phyloP scores from a whole-genome alignment of 192 early-diverging fungal genomes.

The Spizellomyces sp. region DNA sequence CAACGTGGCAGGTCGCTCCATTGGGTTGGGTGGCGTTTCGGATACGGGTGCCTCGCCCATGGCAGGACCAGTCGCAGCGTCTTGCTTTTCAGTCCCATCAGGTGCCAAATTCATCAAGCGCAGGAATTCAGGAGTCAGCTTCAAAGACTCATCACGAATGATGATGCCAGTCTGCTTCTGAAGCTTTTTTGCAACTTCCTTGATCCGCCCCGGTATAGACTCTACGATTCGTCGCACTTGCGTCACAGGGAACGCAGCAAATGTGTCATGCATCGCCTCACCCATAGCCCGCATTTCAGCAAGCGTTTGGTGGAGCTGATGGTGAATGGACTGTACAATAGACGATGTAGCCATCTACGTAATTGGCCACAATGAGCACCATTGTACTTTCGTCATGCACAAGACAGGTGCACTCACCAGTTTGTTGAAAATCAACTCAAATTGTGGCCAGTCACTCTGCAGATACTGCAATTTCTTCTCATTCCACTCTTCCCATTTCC shows the following conservation, averaged over 20 bases:
- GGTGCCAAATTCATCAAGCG: slow-evolving; percentile 37
- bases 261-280: slow-evolving; percentile 43
- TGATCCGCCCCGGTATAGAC: slow-evolving; percentile 46
- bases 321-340: slow-evolving; percentile 13
- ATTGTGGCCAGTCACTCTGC: slow-evolving; percentile 52
- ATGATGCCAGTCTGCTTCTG: slow-evolving; percentile 51
- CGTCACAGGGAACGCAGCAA: slow-evolving; percentile 38
- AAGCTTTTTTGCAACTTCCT: slow-evolving; percentile 42
- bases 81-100: slow-evolving; percentile 19
- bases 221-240: slow-evolving; percentile 43
- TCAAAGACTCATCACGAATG: slow-evolving; percentile 45
- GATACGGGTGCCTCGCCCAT: not conserved
- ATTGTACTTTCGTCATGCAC: not conserved
- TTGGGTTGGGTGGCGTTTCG: not conserved
- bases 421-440: slow-evolving; percentile 50
- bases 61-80: not conserved
- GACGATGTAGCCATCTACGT: slow-evolving; percentile 28
- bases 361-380: not conserved
- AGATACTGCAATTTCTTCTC: slow-evolving; percentile 40
- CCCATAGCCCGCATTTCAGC: slow-evolving; percentile 49
- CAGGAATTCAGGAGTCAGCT: slow-evolving; percentile 51
- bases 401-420: slow-evolving; percentile 18
- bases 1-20: not conserved
- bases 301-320: slow-evolving; percentile 47
- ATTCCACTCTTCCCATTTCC: slow-evolving; percentile 52